Evolutionary conservation across 352 stramenopile genomes (phyloP), one percentile per base, ranked within the genome.

Genomic region (Phytopythium helicoides): DNA sequence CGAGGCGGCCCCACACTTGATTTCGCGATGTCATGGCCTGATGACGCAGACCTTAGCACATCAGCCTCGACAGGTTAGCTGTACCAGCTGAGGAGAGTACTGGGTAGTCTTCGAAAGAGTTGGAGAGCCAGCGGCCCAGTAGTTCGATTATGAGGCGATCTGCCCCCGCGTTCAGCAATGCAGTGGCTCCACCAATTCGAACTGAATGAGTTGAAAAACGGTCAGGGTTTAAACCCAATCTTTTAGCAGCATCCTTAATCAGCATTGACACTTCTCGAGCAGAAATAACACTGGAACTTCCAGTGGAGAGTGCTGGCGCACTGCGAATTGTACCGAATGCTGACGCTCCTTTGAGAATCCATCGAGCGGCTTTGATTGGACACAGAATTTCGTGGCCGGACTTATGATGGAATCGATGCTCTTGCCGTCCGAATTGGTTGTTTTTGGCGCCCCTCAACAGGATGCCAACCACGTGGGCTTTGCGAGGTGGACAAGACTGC

Each of bases 151-250:
- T 19, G 2, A 58, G 23, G 1, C 42, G 33, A 25, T 58, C 52
- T 1, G 52, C 42, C 9, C 42, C 42, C 6, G 35, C 33, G 35
- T 58, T 58, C 1, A 58, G 34, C 1, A 58, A 26, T 4, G 25
- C 19, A 6, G 34, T 58, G 1, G 42, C n/a, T n/a, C n/a, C n/a
- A n/a, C n/a, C n/a, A n/a, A n/a, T n/a, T n/a, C n/a, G n/a, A n/a
- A n/a, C n/a, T 44, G 52, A 58, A 15, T 58, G 52, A 2, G 52
- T 58, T 8, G 44, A 58, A 28, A 48, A 58, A 0, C 19, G 23
- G 2, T 18, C 10, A 28, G 41, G 40, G 25, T 51, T 22, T 18
- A 37, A 10, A 22, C 33, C 52, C 16, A 28, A 3, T 16, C 3
- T 21, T 15, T 6, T 10, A 4, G 52, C 52, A 7, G 42, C 36